These are phyloP conservation scores for Ophiostoma piceae DNA, from an alignment of 2,329 filamentous ascomycete species.

Conservation along the genomic window DNA sequence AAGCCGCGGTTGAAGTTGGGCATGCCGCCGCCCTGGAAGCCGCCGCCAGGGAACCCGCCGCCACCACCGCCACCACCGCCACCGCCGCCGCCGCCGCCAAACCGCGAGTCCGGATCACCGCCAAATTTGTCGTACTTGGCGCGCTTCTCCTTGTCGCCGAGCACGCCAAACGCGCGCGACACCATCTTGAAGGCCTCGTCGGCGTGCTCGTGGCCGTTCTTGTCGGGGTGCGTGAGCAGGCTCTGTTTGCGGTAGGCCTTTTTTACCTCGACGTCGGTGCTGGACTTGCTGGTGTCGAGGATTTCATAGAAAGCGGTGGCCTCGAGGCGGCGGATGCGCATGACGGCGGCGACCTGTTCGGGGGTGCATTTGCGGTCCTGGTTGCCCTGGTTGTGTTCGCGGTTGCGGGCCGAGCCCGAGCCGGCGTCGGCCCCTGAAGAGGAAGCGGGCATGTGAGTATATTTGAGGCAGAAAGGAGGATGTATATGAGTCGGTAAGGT, in stretches of 20 bases:
- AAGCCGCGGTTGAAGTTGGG: conserved; percentile 44
- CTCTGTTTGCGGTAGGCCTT: conserved; percentile 96
- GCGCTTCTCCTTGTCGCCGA: conserved; percentile 91
- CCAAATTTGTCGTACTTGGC: conserved; percentile 82
- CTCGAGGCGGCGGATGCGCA: conserved; percentile 78
- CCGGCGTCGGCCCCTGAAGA: conserved; percentile 50
- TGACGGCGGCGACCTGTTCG: conserved; percentile 86
- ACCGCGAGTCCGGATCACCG: conserved; percentile 85
- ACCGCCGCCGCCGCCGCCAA: conserved; percentile 52
- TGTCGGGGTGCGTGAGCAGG: conserved; percentile 93
- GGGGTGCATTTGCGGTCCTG: conserved; percentile 72
- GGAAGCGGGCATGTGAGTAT: conserved; percentile 38
- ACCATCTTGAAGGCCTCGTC: conserved; percentile 99
- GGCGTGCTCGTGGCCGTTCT: conserved; percentile 92
- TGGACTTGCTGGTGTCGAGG: conserved; percentile 61
- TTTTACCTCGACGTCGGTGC: conserved; percentile 82
- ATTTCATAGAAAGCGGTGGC: conserved; percentile 96
- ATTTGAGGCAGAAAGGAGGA: not conserved
- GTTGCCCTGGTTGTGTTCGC: conserved; percentile 71
- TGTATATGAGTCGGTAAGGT: not conserved
- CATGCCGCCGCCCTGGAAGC: conserved; percentile 47
- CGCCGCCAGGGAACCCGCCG: conserved; percentile 36
- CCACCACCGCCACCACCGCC: conserved; percentile 35
- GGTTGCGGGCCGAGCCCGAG: conserved; percentile 42
- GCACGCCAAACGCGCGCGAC: conserved; percentile 82